A percentile compares a stretch with the other conserved stretches of the same genome.
Evolutionary conservation across 805 yeast genomes (phyloP).

Genomic region (Candida golubevii): DNA sequence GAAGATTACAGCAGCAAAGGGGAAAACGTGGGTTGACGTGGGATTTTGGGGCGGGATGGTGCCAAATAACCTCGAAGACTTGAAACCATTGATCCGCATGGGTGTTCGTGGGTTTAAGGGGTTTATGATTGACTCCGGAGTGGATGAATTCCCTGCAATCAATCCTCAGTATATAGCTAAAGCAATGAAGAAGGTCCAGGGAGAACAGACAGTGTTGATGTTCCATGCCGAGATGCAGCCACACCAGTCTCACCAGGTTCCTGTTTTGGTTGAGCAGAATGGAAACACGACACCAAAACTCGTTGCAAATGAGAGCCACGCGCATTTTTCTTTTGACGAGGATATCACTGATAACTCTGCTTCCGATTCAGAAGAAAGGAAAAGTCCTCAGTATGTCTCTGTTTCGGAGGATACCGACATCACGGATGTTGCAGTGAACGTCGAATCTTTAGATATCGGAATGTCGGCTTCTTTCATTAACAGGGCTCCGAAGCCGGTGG

Average conservation of each 20-base stretch:
- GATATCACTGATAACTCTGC: constrained; percentile 13
- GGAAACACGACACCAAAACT: constrained; percentile 23
- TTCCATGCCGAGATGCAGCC: constrained; percentile 91
- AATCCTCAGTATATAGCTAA: constrained; percentile 55
- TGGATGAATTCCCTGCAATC: constrained; percentile 89
- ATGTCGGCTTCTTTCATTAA: constrained; percentile 38
- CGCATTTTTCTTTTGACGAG: constrained; percentile 17
- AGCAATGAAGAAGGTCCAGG: constrained; percentile 64
- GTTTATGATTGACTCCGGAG: constrained; percentile 91
- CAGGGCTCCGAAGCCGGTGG: constrained; percentile 37
- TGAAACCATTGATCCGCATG: constrained; percentile 69
- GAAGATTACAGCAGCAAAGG: constrained; percentile 74
- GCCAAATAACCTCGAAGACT: constrained; percentile 67
- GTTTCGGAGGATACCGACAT: constrained; percentile 4
- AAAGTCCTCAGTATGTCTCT: not conserved
- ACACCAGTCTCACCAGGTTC: constrained; percentile 18
- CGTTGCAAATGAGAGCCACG: constrained; percentile 20
- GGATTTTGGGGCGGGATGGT: constrained; percentile 97
- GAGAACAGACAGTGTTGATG: constrained; percentile 67
- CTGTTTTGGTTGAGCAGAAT: constrained; percentile 21
- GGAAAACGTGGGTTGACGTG: constrained; percentile 86
- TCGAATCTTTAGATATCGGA: constrained; percentile 33
- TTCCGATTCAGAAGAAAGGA: constrained; percentile 6
- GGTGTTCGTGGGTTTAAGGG: constrained; percentile 96
- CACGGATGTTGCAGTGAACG: constrained; percentile 10